Evolutionary conservation across 1,139 yeast species (phyloP), one percentile per base, ranked within the genome.

Genomic region (Saccharomyces pastorianus): DNA sequence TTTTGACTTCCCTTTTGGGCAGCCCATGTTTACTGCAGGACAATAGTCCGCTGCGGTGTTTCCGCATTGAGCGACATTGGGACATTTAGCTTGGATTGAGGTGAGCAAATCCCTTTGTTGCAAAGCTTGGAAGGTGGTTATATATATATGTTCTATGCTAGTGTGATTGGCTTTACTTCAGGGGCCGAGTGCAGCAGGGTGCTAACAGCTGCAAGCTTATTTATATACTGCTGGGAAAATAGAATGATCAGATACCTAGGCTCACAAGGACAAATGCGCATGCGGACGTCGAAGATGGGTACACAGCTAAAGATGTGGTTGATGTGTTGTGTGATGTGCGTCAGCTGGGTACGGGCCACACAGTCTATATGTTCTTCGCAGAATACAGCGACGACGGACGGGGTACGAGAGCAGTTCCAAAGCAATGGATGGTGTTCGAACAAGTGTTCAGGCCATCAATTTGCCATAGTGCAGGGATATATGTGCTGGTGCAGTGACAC

Each of bases 401-500:
- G 54, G 3, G 9, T 47, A 26, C 49, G 41, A 7, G 25, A 56
- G 14, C 42, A 14, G 8, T 63, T 44, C 32, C 65, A 62, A 55
- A 59, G 64, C 53, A 59, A 58, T 42, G 64, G 64, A 9, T 51
- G 53, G 34, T 64, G 67, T 54, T 55, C 61, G 31, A 49, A 55
- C 11, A 49, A 51, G n/a, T 61, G 63, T 38, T 47, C 41, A 11
- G 58, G 56, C 4, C 59, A 59, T 52, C 28, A 51, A 17, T 64
- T 53, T 49, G 67, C 66, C n/a, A 55, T 64, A 6, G 58, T 64
- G 7, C 65, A 63, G 47, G 58, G 52, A 4, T 27, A 49, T 28
- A 44, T 55, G 17, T 64, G 67, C 53, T 63, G 66, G 66, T 64
- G 67, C 47, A 49, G 62, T 3, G 54, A 63, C 46, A 20, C 46